Evolutionary conservation across 805 yeast species (phyloP).

Genomic region (Ogataea pignaliae): DNA sequence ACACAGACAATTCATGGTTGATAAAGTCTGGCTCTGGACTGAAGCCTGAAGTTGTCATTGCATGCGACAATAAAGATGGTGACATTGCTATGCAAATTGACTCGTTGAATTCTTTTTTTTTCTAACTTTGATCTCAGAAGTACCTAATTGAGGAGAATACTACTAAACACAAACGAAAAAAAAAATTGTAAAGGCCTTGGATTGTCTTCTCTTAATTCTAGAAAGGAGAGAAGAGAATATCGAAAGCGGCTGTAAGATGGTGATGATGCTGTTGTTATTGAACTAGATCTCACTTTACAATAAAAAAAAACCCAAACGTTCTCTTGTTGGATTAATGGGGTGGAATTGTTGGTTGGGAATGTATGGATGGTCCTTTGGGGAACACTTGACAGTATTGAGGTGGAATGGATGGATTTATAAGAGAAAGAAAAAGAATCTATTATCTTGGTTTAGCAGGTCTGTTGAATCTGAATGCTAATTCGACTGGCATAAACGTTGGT

Average conservation of each 20-base stretch:
- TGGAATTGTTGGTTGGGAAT: not conserved
- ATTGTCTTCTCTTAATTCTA: not conserved
- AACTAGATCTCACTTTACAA: slow-evolving; percentile 13
- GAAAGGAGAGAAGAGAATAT: not conserved
- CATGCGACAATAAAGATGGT: slow-evolving; percentile 2
- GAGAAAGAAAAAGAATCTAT: slow-evolving; percentile 13
- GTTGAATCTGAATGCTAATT: slow-evolving; percentile 27
- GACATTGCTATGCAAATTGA: slow-evolving; percentile 1
- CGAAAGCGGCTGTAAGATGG: not conserved
- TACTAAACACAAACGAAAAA: slow-evolving; percentile 21
- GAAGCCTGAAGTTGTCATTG: slow-evolving; percentile 7
- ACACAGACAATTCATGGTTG: slow-evolving; percentile 74
- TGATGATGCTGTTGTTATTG: too few relatives aligned
- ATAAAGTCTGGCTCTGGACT: slow-evolving; percentile 35
- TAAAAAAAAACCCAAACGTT: slow-evolving; percentile 27
- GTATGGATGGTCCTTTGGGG: too few relatives aligned
- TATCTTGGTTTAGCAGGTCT: slow-evolving; percentile 33
- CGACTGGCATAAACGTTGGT: slow-evolving; percentile 22
- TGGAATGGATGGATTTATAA: too few relatives aligned
- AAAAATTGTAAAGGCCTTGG: slow-evolving; percentile 18
- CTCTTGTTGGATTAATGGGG: not conserved
- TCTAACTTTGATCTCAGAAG: slow-evolving; percentile 13
- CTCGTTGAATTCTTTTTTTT: slow-evolving; percentile 12
- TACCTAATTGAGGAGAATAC: not conserved
- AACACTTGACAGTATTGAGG: too few relatives aligned